phyloP scores from a whole-genome alignment of 306 rosid species.

The Vachellia pachyceras region DNA sequence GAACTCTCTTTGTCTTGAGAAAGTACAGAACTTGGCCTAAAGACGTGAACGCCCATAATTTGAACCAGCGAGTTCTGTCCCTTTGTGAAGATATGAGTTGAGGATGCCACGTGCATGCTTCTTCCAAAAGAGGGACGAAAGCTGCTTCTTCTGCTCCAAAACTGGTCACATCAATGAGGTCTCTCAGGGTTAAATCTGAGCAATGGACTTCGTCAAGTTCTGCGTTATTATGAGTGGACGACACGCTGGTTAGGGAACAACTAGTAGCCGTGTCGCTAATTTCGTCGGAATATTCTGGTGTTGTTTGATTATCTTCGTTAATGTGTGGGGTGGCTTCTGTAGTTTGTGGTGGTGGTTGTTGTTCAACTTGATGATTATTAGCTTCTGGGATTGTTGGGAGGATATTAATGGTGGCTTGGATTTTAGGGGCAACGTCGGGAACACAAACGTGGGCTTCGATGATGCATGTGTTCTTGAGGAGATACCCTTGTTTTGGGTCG shows the following conservation, averaged over 20 bases:
- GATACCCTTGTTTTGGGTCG: conserved; percentile 70
- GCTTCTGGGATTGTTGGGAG: background rate
- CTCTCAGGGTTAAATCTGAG: conserved; percentile 37
- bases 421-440: conserved; percentile 31
- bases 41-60: conserved; percentile 42
- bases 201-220: conserved; percentile 25
- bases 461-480: conserved; percentile 69
- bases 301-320: conserved; percentile 36
- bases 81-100: conserved; percentile 29
- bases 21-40: conserved; percentile 43
- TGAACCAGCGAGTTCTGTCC: conserved; percentile 33
- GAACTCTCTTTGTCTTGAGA: conserved; percentile 35
- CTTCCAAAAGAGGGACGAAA: conserved; percentile 43
- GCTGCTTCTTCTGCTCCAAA: conserved; percentile 31
- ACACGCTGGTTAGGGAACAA: conserved; percentile 19
- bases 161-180: conserved; percentile 36
- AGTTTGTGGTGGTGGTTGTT: background rate
- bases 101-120: conserved; percentile 48
- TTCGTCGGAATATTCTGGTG: conserved; percentile 25
- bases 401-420: conserved; percentile 19
- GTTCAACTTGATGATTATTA: background rate
- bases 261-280: conserved; percentile 4
- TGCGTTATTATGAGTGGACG: conserved; percentile 8
- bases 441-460: conserved; percentile 84
- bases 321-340: conserved; percentile 7